phyloP scores from a whole-genome alignment of 257 asterid genomes.

The Petunia secreta region DNA sequence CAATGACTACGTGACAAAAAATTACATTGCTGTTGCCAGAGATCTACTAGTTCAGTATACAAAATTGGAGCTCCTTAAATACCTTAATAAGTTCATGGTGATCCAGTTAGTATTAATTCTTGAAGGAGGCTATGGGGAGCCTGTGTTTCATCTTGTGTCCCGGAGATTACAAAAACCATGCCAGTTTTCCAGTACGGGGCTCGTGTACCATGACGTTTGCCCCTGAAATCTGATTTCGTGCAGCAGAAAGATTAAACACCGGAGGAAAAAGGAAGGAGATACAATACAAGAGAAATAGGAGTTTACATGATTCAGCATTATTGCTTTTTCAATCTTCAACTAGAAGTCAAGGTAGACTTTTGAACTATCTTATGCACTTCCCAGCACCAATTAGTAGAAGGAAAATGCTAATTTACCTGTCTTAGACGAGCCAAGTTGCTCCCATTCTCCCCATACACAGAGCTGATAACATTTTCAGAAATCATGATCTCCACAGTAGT shows the following conservation, averaged over 20 bases:
- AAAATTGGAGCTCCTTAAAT: neutral
- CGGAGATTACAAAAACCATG: slow-evolving; percentile 59
- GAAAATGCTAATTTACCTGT: slow-evolving; percentile 48
- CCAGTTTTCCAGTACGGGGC: slow-evolving; percentile 54
- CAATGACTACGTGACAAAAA: neutral
- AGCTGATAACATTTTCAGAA: slow-evolving; percentile 54
- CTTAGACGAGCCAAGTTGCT: slow-evolving; percentile 64
- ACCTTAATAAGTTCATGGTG: slow-evolving; percentile 31
- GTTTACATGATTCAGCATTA: neutral
- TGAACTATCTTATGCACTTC: neutral
- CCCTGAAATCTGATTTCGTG: slow-evolving; percentile 64
- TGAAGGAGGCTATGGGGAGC: slow-evolving; percentile 85
- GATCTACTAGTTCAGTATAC: slow-evolving; percentile 20
- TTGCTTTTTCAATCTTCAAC: neutral
- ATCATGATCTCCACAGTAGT: slow-evolving; percentile 66
- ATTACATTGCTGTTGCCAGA: neutral
- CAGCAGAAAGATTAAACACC: neutral
- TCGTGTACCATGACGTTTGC: slow-evolving; percentile 63
- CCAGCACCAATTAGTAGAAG: neutral
- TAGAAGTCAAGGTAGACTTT: neutral
- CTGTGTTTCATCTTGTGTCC: slow-evolving; percentile 70
- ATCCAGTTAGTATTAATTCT: slow-evolving; percentile 61
- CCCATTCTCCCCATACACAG: slow-evolving; percentile 63
- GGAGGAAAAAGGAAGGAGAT: neutral
- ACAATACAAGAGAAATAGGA: neutral